Evolutionary conservation across 352 stramenopile genomes (phyloP), one percentile per base, ranked within the genome.

Genomic region (Pythium coloratum): DNA sequence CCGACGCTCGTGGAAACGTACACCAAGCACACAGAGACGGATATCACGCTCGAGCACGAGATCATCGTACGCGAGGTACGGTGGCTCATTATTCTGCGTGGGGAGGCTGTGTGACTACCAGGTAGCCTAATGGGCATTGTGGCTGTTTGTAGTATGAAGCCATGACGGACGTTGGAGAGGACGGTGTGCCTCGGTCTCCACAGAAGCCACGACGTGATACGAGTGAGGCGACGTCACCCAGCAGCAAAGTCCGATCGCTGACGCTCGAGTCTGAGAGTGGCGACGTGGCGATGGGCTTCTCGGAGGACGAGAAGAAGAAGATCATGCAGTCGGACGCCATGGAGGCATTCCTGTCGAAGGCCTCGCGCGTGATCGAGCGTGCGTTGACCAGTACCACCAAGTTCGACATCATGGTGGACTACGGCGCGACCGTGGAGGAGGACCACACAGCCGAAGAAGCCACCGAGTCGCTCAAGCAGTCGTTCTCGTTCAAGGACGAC

Each of bases 331-430:
- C 83, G 24, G 84, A 92, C 13, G 76, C 61, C 8, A 90, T 95
- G 82, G 87, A 94, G 56, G 36, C 73, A 9, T 96, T 96, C 67
- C 63, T 96, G 40, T 77, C 64, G 28, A 91, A 89, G 70, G 81
- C 88, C 9, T 93, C 85, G 24, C 80, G 81, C 6, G 77, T 94
- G 14, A 90, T 96, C 69, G 88, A 96, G 51, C 84, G 88, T 5
- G 88, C 84, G 16, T 61, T 96, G n/a, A 88, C 78, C 55, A 90
- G 81, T 53, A 79, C 84, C 0, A 84, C 72, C 66, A 90, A 90
- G 67, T 94, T 78, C 63, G 88, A 96, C 59, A 87, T 94, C 47
- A 94, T 93, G 86, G 70, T 92, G 42, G 88, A 96, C 65, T 96
- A 96, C 51, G 80, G 81, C 3, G 86, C 85, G 30, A 82, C 84